Evolutionary conservation across 768 basidiomycete genomes (phyloP), one percentile per base, ranked within the genome.

Genomic region (Mycena galopus): DNA sequence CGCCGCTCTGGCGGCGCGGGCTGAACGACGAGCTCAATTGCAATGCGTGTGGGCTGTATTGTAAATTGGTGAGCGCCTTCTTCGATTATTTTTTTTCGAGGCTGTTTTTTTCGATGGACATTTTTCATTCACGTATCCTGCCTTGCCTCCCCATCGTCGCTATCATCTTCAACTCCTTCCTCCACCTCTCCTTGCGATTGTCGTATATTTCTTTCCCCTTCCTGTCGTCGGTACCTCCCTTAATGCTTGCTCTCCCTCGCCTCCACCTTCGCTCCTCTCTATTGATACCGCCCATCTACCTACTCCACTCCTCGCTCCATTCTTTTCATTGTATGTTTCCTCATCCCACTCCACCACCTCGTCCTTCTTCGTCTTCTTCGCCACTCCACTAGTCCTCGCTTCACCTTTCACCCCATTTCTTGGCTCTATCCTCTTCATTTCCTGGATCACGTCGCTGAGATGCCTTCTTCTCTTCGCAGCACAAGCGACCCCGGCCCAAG

Each of bases 21-120:
- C 81, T 96, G 75, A 96, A 95, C 73, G 95, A 96, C 74, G 94
- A 96, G 82, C 81, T 96, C 68, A 96, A 96, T 76, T 96, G 95
- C 79, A 96, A 96, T 76, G 94, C 94, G 0, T 96, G 94, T 73
- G 95, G 94, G 5, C 82, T 96, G 50, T 96, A 96, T 79, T 96
- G 94, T 81, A 96, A 96, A 79, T 79, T 94, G 82, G 94, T 93
- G 77, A 61, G 90, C 87, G 55, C 44, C 37, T 32, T 66, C 14
- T 51, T 65, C 29, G 16, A 14, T 73, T 71, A 47, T 73, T 39
- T 39, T 69, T 58, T 32, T 19, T 14, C 9, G 21, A 19, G 7
- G 9, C 5, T 39, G 59, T 25, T 72, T 56, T 59, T 21, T 12
- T 8, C 11, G 17, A 16, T 10, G 58, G 37, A 23, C 19, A 17